Conservation (phyloP, 2,329 filamentous ascomycete species). For the Parafenestella ontariensis region DNA sequence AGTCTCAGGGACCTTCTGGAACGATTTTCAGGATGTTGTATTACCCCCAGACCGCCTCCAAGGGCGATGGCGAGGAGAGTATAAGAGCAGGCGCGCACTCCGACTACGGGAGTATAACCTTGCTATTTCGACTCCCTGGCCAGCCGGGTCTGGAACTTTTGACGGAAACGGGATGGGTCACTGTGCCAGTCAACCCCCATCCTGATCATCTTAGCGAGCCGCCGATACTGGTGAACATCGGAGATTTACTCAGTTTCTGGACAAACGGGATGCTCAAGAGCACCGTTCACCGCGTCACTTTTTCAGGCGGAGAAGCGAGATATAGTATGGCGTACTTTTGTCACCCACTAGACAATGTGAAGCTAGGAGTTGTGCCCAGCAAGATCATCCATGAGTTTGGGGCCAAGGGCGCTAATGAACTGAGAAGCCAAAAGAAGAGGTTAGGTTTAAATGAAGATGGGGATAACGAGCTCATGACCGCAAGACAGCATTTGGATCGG, state of each 20-base stretch:
- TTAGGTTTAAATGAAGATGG: constrained; percentile 51
- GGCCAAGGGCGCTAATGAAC: constrained; percentile 35
- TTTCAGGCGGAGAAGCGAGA: constrained; percentile 58
- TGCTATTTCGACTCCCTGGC: constrained; percentile 83
- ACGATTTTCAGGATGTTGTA: constrained; percentile 64
- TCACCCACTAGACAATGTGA: constrained; percentile 64
- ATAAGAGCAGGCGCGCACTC: constrained; percentile 85
- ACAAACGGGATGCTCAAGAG: constrained; percentile 86
- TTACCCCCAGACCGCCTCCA: constrained; percentile 44
- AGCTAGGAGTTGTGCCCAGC: constrained; percentile 64
- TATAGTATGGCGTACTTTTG: constrained; percentile 70
- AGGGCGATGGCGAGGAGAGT: constrained; percentile 54
- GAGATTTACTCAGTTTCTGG: constrained; percentile 81
- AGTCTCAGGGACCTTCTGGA: constrained; percentile 57
- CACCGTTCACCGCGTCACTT: constrained; percentile 88
- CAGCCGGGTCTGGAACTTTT: constrained; percentile 88
- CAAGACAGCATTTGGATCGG: constrained; percentile 64
- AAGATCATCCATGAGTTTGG: constrained; percentile 54
- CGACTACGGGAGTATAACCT: constrained; percentile 75
- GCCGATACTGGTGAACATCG: constrained; percentile 68
- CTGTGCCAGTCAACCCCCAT: constrained; percentile 58
- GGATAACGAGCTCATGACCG: constrained; percentile 59
- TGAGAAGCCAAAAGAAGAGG: constrained; percentile 49
- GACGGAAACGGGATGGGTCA: constrained; percentile 59
- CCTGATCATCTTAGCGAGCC: constrained; percentile 65